Evolutionary conservation across 352 stramenopile genomes (phyloP), one percentile per base, ranked within the genome.

Genomic region (Globisporangium polare): DNA sequence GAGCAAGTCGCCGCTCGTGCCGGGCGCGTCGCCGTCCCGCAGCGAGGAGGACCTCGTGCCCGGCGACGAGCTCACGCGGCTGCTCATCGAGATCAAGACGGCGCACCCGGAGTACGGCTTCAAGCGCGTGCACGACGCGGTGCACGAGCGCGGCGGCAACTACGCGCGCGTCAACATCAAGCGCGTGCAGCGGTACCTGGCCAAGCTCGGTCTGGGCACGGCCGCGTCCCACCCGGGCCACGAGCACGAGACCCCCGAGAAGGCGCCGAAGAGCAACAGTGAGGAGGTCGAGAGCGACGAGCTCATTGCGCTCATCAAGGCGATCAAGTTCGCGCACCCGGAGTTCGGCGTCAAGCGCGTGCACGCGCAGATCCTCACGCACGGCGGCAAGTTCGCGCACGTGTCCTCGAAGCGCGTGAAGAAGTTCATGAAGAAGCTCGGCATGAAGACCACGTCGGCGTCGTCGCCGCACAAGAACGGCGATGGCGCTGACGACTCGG

Each of bases 391-490:
- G 68, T 95, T 84, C 57, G 68, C 66, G 49, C 77, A 70, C 53
- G 84, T 95, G 43, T 82, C 84, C 2, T 67, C 92, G 15, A 92
- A 92, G 65, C 80, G 86, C 47, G 83, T 95, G 24, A 90, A 89
- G 69, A 90, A 89, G 53, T 94, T 90, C 65, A 77, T 95, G 74
- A 83, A 91, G 65, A 94, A 92, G 61, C 65, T 95, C 53, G 84
- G 83, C 5, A 73, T 94, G 56, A 75, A 74, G 27, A 75, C 72
- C 24, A 68, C 67, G 20, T 67, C 60, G 9, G 22, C 51, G 5
- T 52, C 58, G 26, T 58, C 58, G 6, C 58, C 26, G n/a, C 47
- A 54, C 55, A 26, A 45, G 10, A 53, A 72, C n/a, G 33, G 41
- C n/a, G 27, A 39, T 33, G 42, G 29, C n/a, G n/a, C n/a, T 15